Evolutionary conservation across 73 alveolate genomes (phyloP).

Genomic region (Breviolum minutum): DNA sequence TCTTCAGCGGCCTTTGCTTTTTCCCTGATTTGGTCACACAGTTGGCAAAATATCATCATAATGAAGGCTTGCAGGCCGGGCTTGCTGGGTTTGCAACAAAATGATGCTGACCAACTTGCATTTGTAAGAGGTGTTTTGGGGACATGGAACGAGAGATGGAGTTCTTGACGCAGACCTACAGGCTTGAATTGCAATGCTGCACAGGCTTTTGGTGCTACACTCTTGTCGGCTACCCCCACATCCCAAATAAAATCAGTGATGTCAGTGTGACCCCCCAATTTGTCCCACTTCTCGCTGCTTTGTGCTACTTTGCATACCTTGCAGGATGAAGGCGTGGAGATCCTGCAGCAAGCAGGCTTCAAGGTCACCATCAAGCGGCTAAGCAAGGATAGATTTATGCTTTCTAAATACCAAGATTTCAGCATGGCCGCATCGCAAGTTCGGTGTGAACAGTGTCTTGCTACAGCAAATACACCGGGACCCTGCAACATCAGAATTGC

Average conservation of each 20-base stretch:
- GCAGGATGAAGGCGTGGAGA: slow-evolving; percentile 61
- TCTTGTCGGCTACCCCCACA: no score
- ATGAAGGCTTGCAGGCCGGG: slow-evolving; percentile 48
- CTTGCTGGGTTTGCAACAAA: neutral
- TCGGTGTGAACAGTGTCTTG: neutral
- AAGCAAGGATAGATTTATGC: neutral
- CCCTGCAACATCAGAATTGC: neutral
- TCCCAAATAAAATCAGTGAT: no score
- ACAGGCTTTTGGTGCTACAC: no score
- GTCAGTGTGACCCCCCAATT: no score
- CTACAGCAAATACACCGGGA: neutral
- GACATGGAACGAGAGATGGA: slow-evolving; percentile 55
- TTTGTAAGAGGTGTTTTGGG: slow-evolving; percentile 41
- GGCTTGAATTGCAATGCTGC: no score
- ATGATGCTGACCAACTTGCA: no score
- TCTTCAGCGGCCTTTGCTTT: slow-evolving; percentile 74
- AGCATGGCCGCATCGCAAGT: neutral
- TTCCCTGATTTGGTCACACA: slow-evolving; percentile 28
- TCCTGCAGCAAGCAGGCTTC: slow-evolving; percentile 24
- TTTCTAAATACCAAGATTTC: neutral
- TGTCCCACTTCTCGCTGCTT: no score
- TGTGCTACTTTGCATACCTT: no score
- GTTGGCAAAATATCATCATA: slow-evolving; percentile 33
- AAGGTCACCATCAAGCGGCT: neutral
- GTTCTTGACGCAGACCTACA: slow-evolving; percentile 6